These are phyloP conservation scores for Cynanchum wilfordii DNA, from an alignment of 257 asterid genomes.

Conservation along the genomic window DNA sequence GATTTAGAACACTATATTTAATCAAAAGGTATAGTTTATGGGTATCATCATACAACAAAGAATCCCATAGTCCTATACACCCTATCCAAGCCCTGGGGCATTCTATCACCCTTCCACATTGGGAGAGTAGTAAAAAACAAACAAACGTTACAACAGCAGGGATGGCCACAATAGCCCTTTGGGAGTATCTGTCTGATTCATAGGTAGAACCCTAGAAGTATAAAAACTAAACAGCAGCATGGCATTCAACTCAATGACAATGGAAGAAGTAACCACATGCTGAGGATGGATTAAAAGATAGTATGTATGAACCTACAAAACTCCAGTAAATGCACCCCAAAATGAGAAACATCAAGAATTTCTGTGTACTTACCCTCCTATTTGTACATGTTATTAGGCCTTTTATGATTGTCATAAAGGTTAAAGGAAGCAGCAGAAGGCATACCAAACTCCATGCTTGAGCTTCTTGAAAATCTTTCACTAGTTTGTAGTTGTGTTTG, in stretches of 20 bases:
- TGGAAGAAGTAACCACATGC: background rate
- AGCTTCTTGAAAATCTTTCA: slow-evolving; percentile 34
- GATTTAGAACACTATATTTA: background rate
- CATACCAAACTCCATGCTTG: slow-evolving; percentile 30
- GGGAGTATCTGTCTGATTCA: background rate
- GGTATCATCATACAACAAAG: background rate
- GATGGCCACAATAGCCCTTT: background rate
- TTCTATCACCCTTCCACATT: background rate
- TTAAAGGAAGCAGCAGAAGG: slow-evolving; percentile 42
- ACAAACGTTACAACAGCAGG: background rate
- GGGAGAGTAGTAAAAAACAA: background rate
- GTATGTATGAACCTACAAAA: background rate
- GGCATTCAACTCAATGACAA: background rate
- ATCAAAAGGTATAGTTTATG: background rate
- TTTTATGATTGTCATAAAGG: slow-evolving; percentile 31
- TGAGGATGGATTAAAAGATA: background rate
- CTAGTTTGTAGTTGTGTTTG: slow-evolving; percentile 27
- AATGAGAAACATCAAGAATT: background rate
- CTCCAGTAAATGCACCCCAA: background rate
- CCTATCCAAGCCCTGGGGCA: background rate
- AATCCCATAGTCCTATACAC: background rate
- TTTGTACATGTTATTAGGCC: slow-evolving; percentile 36
- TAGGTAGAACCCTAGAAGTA: no score
- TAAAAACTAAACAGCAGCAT: background rate
- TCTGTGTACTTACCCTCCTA: slow-evolving; percentile 16